Base-by-base conservation (phyloP, 2,329 filamentous ascomycete species). In the Nemania serpens region DNA sequence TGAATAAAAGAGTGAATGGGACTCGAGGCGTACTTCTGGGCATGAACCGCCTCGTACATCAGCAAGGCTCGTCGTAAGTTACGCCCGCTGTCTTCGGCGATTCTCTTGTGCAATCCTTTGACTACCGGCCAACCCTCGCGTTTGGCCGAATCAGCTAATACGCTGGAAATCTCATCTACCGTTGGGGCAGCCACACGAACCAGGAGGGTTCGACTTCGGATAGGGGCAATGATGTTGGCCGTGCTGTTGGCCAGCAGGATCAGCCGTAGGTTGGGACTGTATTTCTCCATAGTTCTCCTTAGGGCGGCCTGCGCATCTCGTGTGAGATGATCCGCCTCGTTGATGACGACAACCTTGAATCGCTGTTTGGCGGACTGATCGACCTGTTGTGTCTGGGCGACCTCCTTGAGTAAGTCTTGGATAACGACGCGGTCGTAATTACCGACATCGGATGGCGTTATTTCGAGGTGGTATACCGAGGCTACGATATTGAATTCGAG, bases 321-420 rank as follows among this genome's bases (percentile, higher is more conserved):
- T 3, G 90, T 95, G 66, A 99, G 83, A 73, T 97, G 91, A 74
- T 99, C 96, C 7, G 95, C 95, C 81, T 99, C 95, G 71, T 99
- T 99, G 82, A 99, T 98, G 37, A 99, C 94, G 1, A 99, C 95
- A 1, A 99, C 93, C 79, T 99, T 99, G 84, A 99, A 99, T 46
- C 88, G 86, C 75, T 99, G 95, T 74, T 88, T 91, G 15, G 96
- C 96, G 12, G 87, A 84, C 68, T 95, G 83, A 75, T 99, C 95
- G n/a, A 99, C 95, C 78, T 99, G 96, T 75, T 99, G 95, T 55
- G 95, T 99, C 77, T 99, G 96, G 33, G 96, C 95, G 5, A 99
- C 94, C 77, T 99, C 95, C 76, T 99, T 99, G 50, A 99, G 81
- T 50, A 99, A 81, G 72, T 98, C 95, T 74, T 99, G 95, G 13